Evolutionary conservation across 2,329 filamentous ascomycete genomes (phyloP).

Genomic region (Grosmannia penicillata): DNA sequence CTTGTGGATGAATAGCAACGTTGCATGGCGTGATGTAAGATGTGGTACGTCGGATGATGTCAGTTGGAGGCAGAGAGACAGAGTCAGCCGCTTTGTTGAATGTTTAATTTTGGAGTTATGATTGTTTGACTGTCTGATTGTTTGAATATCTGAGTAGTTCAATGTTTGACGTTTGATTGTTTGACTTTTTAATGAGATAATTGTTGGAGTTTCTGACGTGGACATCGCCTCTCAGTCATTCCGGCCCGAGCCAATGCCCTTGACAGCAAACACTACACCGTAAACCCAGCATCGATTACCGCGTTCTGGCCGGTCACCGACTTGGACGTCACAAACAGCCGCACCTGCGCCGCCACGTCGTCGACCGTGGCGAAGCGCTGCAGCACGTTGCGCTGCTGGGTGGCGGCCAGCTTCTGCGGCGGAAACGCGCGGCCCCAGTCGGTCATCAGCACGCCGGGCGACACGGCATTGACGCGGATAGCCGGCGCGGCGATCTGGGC

Average conservation of each 20-base stretch:
- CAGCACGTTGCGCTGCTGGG: constrained; percentile 41
- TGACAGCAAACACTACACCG: too few species aligned
- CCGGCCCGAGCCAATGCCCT: too few species aligned
- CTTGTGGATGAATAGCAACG: constrained; percentile 4
- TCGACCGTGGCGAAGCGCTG: constrained; percentile 43
- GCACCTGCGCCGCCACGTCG: constrained; percentile 9
- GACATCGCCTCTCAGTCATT: too few species aligned
- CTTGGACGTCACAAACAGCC: constrained; percentile 7
- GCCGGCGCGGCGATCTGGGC: constrained; percentile 36
- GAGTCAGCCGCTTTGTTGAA: background rate
- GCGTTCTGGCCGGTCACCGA: constrained; percentile 10
- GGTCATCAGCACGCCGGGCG: constrained; percentile 36
- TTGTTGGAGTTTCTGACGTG: too few species aligned
- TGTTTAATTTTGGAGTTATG: background rate
- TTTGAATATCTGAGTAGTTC: too few species aligned
- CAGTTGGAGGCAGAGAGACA: background rate
- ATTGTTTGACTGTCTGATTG: background rate
- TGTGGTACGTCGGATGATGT: too few species aligned
- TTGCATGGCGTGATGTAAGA: too few species aligned
- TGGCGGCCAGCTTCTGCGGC: constrained; percentile 36
- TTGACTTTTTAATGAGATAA: too few species aligned
- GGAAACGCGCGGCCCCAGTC: constrained; percentile 51
- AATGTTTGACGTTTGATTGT: too few species aligned
- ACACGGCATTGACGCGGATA: constrained; percentile 44
- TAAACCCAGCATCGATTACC: constrained; percentile 9